These are phyloP conservation scores for Cyberlindnera suaveolens DNA, from an alignment of 805 yeast species.

Conservation along the genomic window DNA sequence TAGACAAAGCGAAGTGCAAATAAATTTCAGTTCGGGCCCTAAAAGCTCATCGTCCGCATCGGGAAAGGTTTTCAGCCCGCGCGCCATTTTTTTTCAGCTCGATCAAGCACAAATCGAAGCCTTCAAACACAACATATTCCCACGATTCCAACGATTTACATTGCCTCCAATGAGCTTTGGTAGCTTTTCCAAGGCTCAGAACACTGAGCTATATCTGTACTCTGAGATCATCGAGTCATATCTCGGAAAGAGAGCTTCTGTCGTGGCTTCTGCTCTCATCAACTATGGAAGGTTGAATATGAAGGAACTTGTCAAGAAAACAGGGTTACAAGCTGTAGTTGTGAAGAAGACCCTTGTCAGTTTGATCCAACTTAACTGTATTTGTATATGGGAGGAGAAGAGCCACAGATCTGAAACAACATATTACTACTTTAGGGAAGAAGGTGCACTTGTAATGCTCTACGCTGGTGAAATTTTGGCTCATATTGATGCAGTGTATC, in stretches of 20 bases:
- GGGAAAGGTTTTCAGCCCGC: neutral
- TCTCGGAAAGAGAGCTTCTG: slow-evolving; percentile 70
- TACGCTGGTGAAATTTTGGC: slow-evolving; percentile 74
- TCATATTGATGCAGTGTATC: slow-evolving; percentile 38
- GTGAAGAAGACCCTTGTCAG: slow-evolving; percentile 68
- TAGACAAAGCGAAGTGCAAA: neutral
- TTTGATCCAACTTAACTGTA: slow-evolving; percentile 73
- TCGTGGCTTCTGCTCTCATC: slow-evolving; percentile 52
- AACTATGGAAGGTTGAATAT: slow-evolving; percentile 63
- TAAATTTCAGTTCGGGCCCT: too few relatives aligned
- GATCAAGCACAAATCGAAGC: too few relatives aligned
- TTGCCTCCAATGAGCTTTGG: neutral
- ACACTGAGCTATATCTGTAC: slow-evolving; percentile 56
- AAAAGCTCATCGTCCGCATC: neutral
- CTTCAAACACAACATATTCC: too few relatives aligned
- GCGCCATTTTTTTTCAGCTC: neutral
- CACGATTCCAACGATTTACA: neutral
- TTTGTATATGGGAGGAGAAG: slow-evolving; percentile 53
- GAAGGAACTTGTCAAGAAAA: slow-evolving; percentile 41
- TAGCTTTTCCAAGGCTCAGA: slow-evolving; percentile 40
- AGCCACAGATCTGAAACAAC: slow-evolving; percentile 25
- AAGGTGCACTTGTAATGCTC: slow-evolving; percentile 56
- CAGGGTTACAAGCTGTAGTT: slow-evolving; percentile 40
- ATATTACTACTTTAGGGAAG: slow-evolving; percentile 55
- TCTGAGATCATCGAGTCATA: slow-evolving; percentile 45